These are phyloP conservation scores for Lepraria neglecta DNA, from an alignment of 495 filamentous ascomycete genomes.

Conservation along the genomic window DNA sequence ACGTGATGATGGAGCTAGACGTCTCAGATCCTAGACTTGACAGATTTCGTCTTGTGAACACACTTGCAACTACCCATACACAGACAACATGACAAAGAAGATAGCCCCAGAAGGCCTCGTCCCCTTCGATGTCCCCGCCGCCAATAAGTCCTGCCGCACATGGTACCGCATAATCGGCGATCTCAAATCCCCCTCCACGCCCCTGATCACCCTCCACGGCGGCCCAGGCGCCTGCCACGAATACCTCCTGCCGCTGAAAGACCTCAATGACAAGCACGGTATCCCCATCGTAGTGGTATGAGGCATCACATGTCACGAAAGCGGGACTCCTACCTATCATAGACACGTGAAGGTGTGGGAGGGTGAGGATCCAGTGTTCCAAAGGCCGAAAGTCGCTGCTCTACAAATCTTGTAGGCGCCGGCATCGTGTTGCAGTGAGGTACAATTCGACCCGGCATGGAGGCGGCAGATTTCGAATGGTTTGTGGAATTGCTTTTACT, in stretches of 20 bases:
- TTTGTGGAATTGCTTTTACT: no score
- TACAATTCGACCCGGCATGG: no score
- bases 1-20: no score
- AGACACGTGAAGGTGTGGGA: no score
- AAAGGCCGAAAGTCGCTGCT: no score
- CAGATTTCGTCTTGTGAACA: neutral
- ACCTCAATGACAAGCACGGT: slow-evolving; percentile 32
- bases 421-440: no score
- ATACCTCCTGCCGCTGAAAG: slow-evolving; percentile 38
- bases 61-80: neutral
- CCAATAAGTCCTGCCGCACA: slow-evolving; percentile 39
- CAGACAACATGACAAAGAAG: neutral
- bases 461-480: no score
- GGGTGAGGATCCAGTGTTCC: no score
- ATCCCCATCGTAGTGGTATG: slow-evolving; percentile 43
- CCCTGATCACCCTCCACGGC: slow-evolving; percentile 43
- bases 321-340: no score
- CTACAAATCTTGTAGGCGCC: no score
- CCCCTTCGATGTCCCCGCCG: slow-evolving; percentile 34
- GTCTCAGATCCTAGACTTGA: neutral
- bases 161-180: slow-evolving; percentile 42
- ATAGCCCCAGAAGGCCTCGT: neutral
- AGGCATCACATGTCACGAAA: no score
- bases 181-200: slow-evolving; percentile 25
- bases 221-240: slow-evolving; percentile 43